phyloP scores from a whole-genome alignment of 345 rosid genomes.

The Erodium maritimum region DNA sequence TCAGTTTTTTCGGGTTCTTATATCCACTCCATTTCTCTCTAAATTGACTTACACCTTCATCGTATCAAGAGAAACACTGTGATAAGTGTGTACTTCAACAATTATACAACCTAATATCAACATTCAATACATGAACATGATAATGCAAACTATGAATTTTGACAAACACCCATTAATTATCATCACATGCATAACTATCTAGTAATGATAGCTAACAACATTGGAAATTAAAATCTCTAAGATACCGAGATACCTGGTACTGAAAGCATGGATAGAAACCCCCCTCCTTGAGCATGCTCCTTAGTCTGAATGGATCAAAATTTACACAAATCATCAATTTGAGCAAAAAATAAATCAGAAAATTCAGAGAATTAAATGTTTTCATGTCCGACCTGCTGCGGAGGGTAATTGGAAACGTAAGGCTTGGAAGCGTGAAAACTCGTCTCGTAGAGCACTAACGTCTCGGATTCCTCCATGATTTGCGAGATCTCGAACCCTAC shows the following conservation, averaged over 20 bases:
- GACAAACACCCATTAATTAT: neutral
- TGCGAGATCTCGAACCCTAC: slow-evolving; percentile 5
- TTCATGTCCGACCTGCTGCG: slow-evolving; percentile 41
- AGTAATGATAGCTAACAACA: neutral
- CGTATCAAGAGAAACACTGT: slow-evolving; percentile 7
- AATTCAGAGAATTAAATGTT: neutral
- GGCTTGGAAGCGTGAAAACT: slow-evolving; percentile 57
- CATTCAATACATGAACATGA: neutral
- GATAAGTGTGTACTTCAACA: neutral
- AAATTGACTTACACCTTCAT: slow-evolving; percentile 48
- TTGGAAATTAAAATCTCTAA: neutral
- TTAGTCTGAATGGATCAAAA: slow-evolving; percentile 24
- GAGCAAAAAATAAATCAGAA: neutral
- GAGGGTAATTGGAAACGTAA: slow-evolving; percentile 58
- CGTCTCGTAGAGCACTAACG: slow-evolving; percentile 51
- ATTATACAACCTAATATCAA: neutral
- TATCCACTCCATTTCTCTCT: slow-evolving; percentile 54
- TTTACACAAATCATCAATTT: neutral
- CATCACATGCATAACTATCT: neutral
- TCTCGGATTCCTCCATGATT: slow-evolving; percentile 26
- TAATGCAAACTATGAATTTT: neutral
- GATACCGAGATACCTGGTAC: slow-evolving; percentile 23
- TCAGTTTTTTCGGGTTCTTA: slow-evolving; percentile 28
- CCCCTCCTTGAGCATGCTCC: slow-evolving; percentile 29
- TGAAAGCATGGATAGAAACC: slow-evolving; percentile 40